Evolutionary conservation across 1,284 basidiomycete species (phyloP), one percentile per base, ranked within the genome.

Genomic region (Veloporphyrellus conicus): DNA sequence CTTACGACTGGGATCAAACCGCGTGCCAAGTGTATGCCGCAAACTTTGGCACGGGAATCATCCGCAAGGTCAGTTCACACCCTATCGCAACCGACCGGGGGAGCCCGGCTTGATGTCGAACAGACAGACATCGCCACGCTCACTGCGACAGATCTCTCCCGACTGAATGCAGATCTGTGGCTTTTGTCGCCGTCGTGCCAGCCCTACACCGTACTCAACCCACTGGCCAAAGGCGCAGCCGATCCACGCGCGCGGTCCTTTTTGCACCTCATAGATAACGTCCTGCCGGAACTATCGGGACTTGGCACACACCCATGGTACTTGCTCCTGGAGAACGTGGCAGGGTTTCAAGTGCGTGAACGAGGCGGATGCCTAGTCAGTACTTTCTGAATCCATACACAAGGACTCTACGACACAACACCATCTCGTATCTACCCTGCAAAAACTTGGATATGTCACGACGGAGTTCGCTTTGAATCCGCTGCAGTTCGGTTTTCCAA

Each of bases 211-310:
- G 76, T 87, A 2, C 69, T 90, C 45, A 88, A 87, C 58, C 80
- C 84, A 3, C 69, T 73, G 19, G 81, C 84, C 9, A 82, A 81
- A 68, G 87, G 83, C 6, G 76, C 74, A 9, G 67, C 68, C 19
- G 87, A 90, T 66, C 82, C 86, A 5, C 76, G 86, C n/a, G 86
- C 86, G 9, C 73, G 75, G 54, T 86, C 84, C 0, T 90, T 89
- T 62, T 70, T 87, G 22, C 79, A 85, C 62, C 73, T 90, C 20
- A 69, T 87, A 20, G 70, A 78, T 50, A 61, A 67, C n/a, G 71
- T 88, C n/a, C 68, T 90, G 0, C 85, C 86, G 0, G 73, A 75
- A 27, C 64, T 90, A 36, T 75, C 68, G 8, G 49, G 54, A 12
- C 58, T 57, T 10, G 59, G 68, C 25, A 60, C 62, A 5, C 75